Percentiles rank a stretch among this genome's conserved stretches.
Conservation (phyloP, 306 rosid species). For the Canavalia ensiformis region DNA sequence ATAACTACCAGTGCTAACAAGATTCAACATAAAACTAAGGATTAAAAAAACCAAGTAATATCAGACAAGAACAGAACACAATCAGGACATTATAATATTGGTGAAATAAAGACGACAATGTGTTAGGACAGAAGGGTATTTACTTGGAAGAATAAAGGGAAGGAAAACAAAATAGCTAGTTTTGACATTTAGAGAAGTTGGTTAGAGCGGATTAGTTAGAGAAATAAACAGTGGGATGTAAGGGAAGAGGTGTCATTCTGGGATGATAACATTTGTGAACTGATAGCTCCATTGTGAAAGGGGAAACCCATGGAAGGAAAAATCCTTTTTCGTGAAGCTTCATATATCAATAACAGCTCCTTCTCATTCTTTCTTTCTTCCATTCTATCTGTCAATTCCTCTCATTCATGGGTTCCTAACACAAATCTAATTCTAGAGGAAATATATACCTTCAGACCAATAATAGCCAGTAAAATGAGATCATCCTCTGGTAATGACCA, state of each 20-base stretch:
- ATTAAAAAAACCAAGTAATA: neutral
- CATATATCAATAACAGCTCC: neutral
- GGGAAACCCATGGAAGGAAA: neutral
- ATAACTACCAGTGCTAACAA: neutral
- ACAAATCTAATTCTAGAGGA: neutral
- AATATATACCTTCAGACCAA: slow-evolving; percentile 79
- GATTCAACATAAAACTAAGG: slow-evolving; percentile 20
- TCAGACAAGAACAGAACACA: neutral
- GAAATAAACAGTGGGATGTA: neutral
- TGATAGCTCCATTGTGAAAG: neutral
- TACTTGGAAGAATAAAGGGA: slow-evolving; percentile 11
- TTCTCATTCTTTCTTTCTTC: neutral
- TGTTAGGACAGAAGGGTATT: neutral
- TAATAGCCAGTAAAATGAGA: slow-evolving; percentile 85
- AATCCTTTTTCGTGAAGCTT: neutral
- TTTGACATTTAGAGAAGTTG: slow-evolving; percentile 14
- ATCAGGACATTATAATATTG: slow-evolving; percentile 4
- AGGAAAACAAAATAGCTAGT: slow-evolving; percentile 7
- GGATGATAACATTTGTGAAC: neutral
- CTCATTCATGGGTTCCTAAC: slow-evolving; percentile 2
- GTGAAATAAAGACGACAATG: slow-evolving; percentile 21
- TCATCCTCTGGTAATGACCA: slow-evolving; percentile 90
- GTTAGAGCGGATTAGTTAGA: neutral
- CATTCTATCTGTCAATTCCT: neutral
- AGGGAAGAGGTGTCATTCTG: neutral